Conservation (phyloP, 768 basidiomycete species). For the Leccinum uliginosum region DNA sequence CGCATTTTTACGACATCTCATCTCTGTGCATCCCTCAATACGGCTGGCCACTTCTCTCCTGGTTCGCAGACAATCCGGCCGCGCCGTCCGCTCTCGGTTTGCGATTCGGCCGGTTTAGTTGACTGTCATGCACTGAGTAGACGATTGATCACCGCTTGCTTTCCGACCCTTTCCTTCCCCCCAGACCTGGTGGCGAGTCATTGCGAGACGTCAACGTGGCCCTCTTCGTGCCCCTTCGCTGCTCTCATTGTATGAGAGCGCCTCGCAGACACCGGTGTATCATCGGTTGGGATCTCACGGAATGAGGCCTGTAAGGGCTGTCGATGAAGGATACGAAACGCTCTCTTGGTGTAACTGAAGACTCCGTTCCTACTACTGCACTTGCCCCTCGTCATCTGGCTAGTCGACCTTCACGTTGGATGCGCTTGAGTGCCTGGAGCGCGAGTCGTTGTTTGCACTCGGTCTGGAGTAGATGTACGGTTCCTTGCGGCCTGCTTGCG, state of each 20-base stretch:
- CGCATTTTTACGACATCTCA: constrained; percentile 38
- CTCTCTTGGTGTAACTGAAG: background rate
- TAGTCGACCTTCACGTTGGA: constrained; percentile 32
- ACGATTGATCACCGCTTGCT: constrained; percentile 47
- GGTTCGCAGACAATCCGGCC: constrained; percentile 41
- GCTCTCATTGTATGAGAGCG: constrained; percentile 36
- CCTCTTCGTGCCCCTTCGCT: constrained; percentile 17
- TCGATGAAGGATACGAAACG: constrained; percentile 16
- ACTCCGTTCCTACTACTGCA: constrained; percentile 13
- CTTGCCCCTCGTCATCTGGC: constrained; percentile 32
- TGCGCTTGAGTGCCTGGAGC: constrained; percentile 24
- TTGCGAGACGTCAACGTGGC: constrained; percentile 26
- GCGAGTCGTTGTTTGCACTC: constrained; percentile 8
- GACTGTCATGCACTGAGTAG: constrained; percentile 22
- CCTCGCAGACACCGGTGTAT: too few species aligned
- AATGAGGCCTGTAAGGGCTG: constrained; percentile 26
- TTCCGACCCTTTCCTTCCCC: constrained; percentile 17
- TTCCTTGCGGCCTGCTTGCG: constrained; percentile 24
- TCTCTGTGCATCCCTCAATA: constrained; percentile 18
- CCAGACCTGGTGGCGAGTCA: constrained; percentile 19
- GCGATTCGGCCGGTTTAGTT: constrained; percentile 26
- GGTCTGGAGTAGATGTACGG: constrained; percentile 5
- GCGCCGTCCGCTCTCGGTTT: constrained; percentile 43
- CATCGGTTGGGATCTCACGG: constrained; percentile 22
- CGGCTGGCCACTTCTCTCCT: constrained; percentile 16